phyloP scores from a whole-genome alignment of 345 rosid species.

The Aethionema arabicum region DNA sequence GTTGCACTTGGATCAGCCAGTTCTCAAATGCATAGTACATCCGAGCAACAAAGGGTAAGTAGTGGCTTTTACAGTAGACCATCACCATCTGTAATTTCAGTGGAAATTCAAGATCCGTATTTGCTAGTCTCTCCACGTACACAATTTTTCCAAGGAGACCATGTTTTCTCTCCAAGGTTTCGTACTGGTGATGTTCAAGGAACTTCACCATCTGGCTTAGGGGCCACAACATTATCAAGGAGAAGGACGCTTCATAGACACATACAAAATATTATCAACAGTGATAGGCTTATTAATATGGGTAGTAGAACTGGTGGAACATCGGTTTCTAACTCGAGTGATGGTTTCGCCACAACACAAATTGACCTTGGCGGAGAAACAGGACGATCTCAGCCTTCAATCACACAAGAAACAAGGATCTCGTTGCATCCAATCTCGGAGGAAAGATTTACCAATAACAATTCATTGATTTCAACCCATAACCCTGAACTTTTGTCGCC shows the following conservation, averaged over 20 bases:
- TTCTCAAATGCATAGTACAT: constrained; percentile 50
- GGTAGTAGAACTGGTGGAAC: constrained; percentile 48
- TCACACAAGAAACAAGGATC: constrained; percentile 39
- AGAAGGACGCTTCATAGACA: constrained; percentile 87
- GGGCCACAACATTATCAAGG: constrained; percentile 72
- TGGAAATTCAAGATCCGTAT: constrained; percentile 51
- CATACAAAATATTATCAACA: constrained; percentile 64
- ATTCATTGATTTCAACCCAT: constrained; percentile 44
- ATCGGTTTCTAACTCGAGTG: constrained; percentile 43
- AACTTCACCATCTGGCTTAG: constrained; percentile 68
- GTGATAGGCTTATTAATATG: constrained; percentile 48
- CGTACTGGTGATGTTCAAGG: constrained; percentile 48
- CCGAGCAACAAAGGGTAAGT: constrained; percentile 53
- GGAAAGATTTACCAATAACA: constrained; percentile 44
- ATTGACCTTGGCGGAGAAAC: constrained; percentile 48
- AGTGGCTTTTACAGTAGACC: constrained; percentile 49
- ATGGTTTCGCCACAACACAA: constrained; percentile 42
- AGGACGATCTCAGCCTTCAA: constrained; percentile 39
- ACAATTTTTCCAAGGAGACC: constrained; percentile 47
- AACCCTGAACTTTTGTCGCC: constrained; percentile 41
- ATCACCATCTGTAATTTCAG: constrained; percentile 45
- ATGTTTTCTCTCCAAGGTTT: constrained; percentile 68
- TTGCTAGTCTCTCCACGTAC: constrained; percentile 54
- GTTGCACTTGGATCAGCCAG: constrained; percentile 75
- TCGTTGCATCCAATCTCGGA: constrained; percentile 38